Evolutionary conservation across 2,329 filamentous ascomycete genomes (phyloP).

Genomic region (Curvularia hawaiiensis): DNA sequence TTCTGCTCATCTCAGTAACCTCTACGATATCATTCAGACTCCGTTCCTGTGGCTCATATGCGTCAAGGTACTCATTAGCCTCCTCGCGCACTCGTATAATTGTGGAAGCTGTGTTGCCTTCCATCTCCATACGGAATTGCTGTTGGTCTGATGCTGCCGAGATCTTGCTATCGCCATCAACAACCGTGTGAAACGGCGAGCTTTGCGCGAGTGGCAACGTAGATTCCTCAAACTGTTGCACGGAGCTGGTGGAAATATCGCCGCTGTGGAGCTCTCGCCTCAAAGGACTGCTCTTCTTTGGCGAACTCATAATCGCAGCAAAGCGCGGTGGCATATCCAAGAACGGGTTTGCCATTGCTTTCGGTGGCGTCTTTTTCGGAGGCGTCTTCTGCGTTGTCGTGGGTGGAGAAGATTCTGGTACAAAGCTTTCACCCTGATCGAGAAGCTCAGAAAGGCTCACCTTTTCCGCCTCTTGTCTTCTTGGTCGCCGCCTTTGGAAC

Average conservation of each 20-base stretch:
- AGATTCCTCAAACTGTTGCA: slow-evolving; percentile 32
- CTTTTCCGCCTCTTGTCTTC: slow-evolving; percentile 33
- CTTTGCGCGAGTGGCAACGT: slow-evolving; percentile 38
- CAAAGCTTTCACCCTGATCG: slow-evolving; percentile 38
- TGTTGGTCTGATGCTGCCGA: slow-evolving; percentile 40
- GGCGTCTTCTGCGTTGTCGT: slow-evolving; percentile 23
- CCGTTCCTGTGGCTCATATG: slow-evolving; percentile 41
- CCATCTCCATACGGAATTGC: slow-evolving; percentile 41
- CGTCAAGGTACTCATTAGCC: slow-evolving; percentile 41
- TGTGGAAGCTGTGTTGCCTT: slow-evolving; percentile 31
- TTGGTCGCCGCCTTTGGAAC: slow-evolving; percentile 27
- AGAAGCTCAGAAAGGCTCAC: slow-evolving; percentile 40
- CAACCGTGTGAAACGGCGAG: slow-evolving; percentile 41
- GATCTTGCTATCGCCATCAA: slow-evolving; percentile 33
- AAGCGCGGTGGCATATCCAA: slow-evolving; percentile 41
- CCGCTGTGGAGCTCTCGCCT: slow-evolving; percentile 36
- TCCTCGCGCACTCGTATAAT: slow-evolving; percentile 40
- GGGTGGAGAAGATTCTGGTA: slow-evolving; percentile 40
- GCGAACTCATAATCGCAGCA: slow-evolving; percentile 30
- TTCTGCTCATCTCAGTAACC: slow-evolving; percentile 42
- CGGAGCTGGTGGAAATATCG: slow-evolving; percentile 31
- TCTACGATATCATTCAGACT: slow-evolving; percentile 42
- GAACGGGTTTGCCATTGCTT: slow-evolving; percentile 33
- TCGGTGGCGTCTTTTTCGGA: slow-evolving; percentile 13
- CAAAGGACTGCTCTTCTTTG: slow-evolving; percentile 44